Evolutionary conservation across 202 grass and related monocot species (phyloP).

Genomic region (Schoenoplectus triqueter): DNA sequence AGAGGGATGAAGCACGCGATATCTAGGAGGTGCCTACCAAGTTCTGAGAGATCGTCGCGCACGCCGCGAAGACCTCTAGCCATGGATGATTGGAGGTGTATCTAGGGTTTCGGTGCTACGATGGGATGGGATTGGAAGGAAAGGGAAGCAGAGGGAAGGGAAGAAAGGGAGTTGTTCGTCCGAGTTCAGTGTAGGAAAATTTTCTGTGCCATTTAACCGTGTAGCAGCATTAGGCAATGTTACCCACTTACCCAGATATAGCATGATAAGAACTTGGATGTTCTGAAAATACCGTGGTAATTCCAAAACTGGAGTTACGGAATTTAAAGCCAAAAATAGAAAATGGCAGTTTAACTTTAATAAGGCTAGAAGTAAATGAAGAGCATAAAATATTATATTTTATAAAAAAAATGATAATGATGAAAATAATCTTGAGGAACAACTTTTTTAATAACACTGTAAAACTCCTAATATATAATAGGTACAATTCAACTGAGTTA

Average conservation of each 20-base stretch:
- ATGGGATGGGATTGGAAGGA: neutral
- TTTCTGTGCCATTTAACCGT: neutral
- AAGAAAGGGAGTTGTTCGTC: constrained; percentile 26
- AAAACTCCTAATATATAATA: neutral
- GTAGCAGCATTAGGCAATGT: no score
- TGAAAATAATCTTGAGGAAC: neutral
- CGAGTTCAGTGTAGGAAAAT: constrained; percentile 28
- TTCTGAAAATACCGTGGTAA: no score
- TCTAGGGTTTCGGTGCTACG: constrained; percentile 31
- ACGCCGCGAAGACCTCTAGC: constrained; percentile 88
- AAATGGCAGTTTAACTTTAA: no score
- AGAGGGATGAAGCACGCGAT: constrained; percentile 96
- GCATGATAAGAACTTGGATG: no score
- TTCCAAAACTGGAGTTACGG: no score
- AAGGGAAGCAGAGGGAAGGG: no score
- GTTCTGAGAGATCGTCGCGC: constrained; percentile 93
- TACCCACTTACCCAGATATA: no score
- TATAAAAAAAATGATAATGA: no score
- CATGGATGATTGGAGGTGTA: constrained; percentile 38
- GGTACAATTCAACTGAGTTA: neutral
- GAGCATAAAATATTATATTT: no score
- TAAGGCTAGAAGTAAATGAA: no score
- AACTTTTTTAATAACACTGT: neutral
- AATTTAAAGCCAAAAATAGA: no score
- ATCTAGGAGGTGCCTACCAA: constrained; percentile 84